Base-by-base conservation (phyloP, 805 yeast species). In the Saturnispora gosingensis region DNA sequence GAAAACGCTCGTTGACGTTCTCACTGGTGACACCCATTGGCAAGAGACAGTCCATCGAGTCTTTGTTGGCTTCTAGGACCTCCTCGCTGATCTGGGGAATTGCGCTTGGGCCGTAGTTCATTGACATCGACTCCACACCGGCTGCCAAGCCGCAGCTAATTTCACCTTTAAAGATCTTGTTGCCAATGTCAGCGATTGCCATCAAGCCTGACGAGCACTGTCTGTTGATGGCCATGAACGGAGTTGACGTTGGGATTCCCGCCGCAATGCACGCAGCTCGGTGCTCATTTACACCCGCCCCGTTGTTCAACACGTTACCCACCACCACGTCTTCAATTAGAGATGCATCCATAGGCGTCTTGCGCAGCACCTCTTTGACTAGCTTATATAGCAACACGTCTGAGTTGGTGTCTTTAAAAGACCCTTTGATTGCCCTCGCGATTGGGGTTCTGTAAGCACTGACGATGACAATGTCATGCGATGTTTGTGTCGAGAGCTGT, bases 21-120 rank as follows among this genome's bases (percentile, higher is more conserved):
- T 91, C 98, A 64, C 88, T 86, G 50, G 98, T 91, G 62, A 83
- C 82, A 45, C 98, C 98, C 98, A 91, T 91, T 58, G 98, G 98
- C 56, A 91, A 80, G 68, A 85, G 71, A 71, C 97, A 91, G 67
- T 82, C 82, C 55, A 73, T 73, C n/a, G 84, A 83, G 45, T 72
- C 77, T 47, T 66, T 62, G 58, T 73, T 66, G 9, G 65, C 64
- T 44, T 71, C 62, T 61, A 79, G 63, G 16, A 70, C 69, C 5
- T 48, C 42, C 20, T 77, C 75, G 11, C 87, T 80, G 54, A 83
- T 73, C 42, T 72, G 70, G 10, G 88, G 84, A 53, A 83, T 71
- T 40, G 91, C 80, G 58, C 78, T 77, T 24, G 93, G 85, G n/a
- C 93, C 93, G 67, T 86, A 89, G 72, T 83, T 83, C 56, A 76